Evolutionary conservation across 306 rosid species (phyloP).

Genomic region (Castanopsis chinensis): DNA sequence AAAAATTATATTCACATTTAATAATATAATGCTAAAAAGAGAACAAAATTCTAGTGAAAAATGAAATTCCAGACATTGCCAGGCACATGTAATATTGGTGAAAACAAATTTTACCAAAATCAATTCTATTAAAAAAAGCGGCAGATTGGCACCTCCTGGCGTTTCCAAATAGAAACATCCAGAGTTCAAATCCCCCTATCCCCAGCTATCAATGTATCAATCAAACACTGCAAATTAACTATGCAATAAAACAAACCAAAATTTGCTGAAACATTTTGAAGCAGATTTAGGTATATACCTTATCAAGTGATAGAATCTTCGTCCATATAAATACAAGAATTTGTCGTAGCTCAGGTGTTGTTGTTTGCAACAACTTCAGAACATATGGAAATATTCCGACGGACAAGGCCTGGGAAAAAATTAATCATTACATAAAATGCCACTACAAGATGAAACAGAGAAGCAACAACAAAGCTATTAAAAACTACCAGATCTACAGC

Average conservation of each 20-base stretch:
- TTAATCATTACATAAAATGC: conserved; percentile 7
- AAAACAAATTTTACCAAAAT: background rate
- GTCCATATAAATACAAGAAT: conserved; percentile 99
- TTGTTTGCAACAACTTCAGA: conserved; percentile 89
- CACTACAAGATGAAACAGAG: conserved; percentile 8
- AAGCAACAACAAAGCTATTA: background rate
- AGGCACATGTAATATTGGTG: background rate
- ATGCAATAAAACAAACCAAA: background rate
- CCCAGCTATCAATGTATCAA: too few relatives aligned
- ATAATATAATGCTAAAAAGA: too few relatives aligned
- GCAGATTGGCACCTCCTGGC: background rate
- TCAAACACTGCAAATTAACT: background rate
- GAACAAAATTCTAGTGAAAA: too few relatives aligned
- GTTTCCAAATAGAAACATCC: too few relatives aligned
- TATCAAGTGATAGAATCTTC: conserved; percentile 95
- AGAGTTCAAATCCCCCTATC: too few relatives aligned
- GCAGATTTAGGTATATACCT: conserved; percentile 54
- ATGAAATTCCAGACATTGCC: too few relatives aligned
- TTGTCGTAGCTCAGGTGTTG: conserved; percentile 89
- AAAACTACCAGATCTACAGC: conserved; percentile 90
- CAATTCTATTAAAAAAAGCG: background rate
- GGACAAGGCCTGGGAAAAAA: conserved; percentile 68
- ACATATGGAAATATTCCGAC: conserved; percentile 99
- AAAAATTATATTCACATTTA: too few relatives aligned
- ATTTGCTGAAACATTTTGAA: conserved; percentile 8